Evolutionary conservation across 2,329 filamentous ascomycete species (phyloP), one percentile per base, ranked within the genome.

Genomic region (Arachnopeziza araneosa): DNA sequence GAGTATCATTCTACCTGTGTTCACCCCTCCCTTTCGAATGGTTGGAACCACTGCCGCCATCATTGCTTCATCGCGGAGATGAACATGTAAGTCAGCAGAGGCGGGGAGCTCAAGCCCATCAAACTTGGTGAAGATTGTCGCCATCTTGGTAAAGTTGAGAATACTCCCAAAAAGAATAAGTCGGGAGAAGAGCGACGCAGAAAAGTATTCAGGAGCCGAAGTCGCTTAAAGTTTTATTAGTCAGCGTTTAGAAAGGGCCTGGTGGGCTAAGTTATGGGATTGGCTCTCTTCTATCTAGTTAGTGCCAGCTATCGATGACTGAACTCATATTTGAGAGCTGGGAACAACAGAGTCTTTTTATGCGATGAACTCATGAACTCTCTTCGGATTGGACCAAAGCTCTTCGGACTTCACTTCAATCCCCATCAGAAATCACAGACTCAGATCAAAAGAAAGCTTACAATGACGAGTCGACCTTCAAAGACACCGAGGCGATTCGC

Each of bases 51-150:
- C 80, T 19, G 79, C 69, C 60, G 84, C 77, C 80, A 87, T 85
- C 78, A 86, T 82, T 60, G 81, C 77, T 22, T 82, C 87, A 72
- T 90, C 84, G 30, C 88, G 83, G 66, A 91, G 77, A 73, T 91
- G 88, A 68, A 90, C 87, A 53, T 72, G 69, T 23, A 76, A 84
- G 73, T 89, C 86, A 56, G 86, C 86, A 63, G 84, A 78, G 23
- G 86, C 80, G 55, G 85, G 84, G 68, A 89, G 78, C 76, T 84
- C 80, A 51, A 81, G 65, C 21, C 64, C 65, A 56, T 70, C 57
- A 36, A 70, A 65, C 30, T 70, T 69, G 30, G 64, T 52, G 10
- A 67, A 54, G 14, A 62, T 58, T 12, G 57, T n/a, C 65, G 36
- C 10, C 17, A 44, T 44, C 36, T 44, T 44, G 17, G 12, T 4